phyloP scores from a whole-genome alignment of 2,329 filamentous ascomycete species.

The Trichoderma lentiforme region DNA sequence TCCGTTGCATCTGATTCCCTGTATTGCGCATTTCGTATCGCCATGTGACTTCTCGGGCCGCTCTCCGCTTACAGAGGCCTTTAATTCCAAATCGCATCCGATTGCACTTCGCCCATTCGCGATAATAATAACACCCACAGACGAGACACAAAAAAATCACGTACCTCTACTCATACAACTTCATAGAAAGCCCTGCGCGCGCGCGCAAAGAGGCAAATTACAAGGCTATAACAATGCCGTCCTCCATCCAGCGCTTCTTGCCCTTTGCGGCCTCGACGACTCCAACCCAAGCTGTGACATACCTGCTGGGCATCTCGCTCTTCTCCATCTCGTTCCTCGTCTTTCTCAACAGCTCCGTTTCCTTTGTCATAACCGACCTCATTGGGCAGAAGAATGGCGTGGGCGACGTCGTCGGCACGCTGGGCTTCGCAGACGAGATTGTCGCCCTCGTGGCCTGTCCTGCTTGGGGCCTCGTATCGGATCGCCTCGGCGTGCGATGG shows the following conservation, averaged over 20 bases:
- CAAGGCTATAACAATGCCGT: conserved; percentile 14
- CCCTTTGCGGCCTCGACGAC: conserved; percentile 62
- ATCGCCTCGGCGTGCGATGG: conserved; percentile 70
- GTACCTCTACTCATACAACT: background rate
- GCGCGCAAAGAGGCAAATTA: background rate
- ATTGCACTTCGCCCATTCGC: background rate
- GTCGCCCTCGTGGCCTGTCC: conserved; percentile 79
- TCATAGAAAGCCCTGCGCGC: background rate
- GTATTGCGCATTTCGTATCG: background rate
- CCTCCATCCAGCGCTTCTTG: conserved; percentile 43
- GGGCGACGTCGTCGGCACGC: conserved; percentile 76
- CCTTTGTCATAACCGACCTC: conserved; percentile 80
- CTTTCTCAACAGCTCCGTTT: conserved; percentile 80
- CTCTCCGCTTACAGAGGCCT: background rate
- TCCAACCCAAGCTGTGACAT: conserved; percentile 62
- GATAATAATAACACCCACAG: background rate
- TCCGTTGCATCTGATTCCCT: background rate
- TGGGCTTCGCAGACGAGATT: conserved; percentile 81
- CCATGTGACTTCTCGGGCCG: background rate
- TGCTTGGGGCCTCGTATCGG: conserved; percentile 73
- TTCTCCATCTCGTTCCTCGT: conserved; percentile 89
- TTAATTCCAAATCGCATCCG: background rate
- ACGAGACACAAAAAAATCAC: background rate
- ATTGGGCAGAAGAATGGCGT: conserved; percentile 71
- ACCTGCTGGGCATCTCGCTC: conserved; percentile 76